Evolutionary conservation across 768 basidiomycete genomes (phyloP).

Genomic region (Collybia sp.): DNA sequence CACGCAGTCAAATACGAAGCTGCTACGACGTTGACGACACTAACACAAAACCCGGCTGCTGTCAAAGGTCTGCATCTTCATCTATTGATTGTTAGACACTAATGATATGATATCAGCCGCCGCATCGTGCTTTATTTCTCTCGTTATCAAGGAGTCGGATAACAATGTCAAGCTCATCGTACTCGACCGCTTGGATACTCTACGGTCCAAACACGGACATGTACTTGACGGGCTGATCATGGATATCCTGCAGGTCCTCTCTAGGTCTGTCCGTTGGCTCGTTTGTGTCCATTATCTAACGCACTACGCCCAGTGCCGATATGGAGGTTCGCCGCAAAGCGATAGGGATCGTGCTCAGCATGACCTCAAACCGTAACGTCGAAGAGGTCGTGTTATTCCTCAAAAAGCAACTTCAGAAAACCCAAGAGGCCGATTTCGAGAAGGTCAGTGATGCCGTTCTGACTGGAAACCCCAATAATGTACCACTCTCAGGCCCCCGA

Average conservation of each 20-base stretch:
- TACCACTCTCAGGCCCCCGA: conserved; percentile 72
- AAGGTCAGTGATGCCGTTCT: conserved; percentile 48
- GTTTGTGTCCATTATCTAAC: background rate
- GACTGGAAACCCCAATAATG: background rate
- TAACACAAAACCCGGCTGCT: conserved; percentile 94
- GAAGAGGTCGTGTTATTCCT: conserved; percentile 95
- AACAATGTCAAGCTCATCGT: conserved; percentile 99
- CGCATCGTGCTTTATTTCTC: conserved; percentile 80
- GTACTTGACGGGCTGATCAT: conserved; percentile 90
- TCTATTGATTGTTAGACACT: background rate
- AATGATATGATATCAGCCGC: conserved; percentile 51
- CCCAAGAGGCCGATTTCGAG: conserved; percentile 88
- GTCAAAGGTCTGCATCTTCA: conserved; percentile 67
- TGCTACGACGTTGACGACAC: conserved; percentile 87
- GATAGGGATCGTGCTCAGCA: conserved; percentile 81
- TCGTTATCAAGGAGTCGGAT: conserved; percentile 93
- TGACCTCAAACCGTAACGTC: conserved; percentile 92
- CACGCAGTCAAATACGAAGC: conserved; percentile 98
- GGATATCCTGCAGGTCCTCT: conserved; percentile 90
- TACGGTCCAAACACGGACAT: conserved; percentile 82
- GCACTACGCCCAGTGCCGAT: conserved; percentile 61
- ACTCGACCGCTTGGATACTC: conserved; percentile 79
- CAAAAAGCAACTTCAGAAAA: conserved; percentile 96
- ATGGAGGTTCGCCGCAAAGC: conserved; percentile 97
- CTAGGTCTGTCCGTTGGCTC: conserved; percentile 43